Evolutionary conservation across 495 filamentous ascomycete genomes (phyloP), one percentile per base, ranked within the genome.

Genomic region (Xylaria castorea): DNA sequence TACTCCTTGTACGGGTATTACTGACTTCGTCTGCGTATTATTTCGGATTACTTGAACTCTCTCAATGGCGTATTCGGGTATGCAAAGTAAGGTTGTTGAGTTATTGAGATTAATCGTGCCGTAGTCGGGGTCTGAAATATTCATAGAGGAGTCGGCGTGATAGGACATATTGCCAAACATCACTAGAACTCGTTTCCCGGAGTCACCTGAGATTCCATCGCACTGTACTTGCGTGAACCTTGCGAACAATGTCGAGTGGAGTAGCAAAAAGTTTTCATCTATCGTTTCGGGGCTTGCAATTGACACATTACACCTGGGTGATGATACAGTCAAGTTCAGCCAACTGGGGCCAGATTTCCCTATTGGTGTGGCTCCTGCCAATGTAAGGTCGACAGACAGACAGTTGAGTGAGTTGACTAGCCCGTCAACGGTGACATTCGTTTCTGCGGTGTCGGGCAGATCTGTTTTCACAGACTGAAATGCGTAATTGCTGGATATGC

Each of bases 401-500:
- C 62, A 65, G 2, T 32, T 8, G 6, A 65, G 38, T 2, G 62
- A 65, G 40, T 32, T 65, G 2, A 18, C 5, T 16, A 65, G 14
- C 3, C 62, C 62, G 20, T 65, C 62, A 30, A 32, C 18, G 3
- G 9, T 50, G 12, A 66, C 63, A 8, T 22, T 22, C 48, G 62
- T 46, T 20, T 66, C 40, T 34, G 44, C 1, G 6, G 22, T 20
- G 5, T 66, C 42, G 27, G 63, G 63, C 22, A 50, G 16, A 5
- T 50, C 8, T 8, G 63, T 50, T 5, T 48, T 42, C 42, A 66
- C 63, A 50, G 63, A 66, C 18, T 66, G 63, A n/a, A 48, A 66
- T n/a, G 63, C 42, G 42, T 66, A 66, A 32, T 66, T 42, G 14
- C 44, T 50, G 5, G 63, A 66, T 32, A 66, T 32, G 42, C 63